Percentiles rank a stretch among this genome's conserved stretches.
phyloP scores from a whole-genome alignment of 352 stramenopile genomes.

The Globisporangium middletonii region DNA sequence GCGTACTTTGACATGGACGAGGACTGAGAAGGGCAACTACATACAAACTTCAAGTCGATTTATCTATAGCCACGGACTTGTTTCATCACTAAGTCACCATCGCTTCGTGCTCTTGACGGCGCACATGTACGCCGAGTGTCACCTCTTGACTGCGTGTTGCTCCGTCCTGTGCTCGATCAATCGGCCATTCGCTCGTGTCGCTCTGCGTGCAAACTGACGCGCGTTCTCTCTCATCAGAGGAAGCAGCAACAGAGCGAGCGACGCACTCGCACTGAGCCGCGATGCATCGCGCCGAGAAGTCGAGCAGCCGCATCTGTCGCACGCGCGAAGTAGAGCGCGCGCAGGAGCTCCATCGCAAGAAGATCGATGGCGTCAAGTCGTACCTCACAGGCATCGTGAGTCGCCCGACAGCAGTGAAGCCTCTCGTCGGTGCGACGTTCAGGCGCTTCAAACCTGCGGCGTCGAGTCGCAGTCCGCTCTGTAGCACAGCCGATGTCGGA shows the following conservation, averaged over 20 bases:
- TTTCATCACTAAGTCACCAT: no score
- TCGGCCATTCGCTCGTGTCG: no score
- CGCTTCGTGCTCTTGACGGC: no score
- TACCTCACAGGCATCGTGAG: slow-evolving; percentile 28
- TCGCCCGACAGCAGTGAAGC: slow-evolving; percentile 11
- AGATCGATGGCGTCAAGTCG: slow-evolving; percentile 63
- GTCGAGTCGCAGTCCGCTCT: neutral
- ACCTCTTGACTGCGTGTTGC: no score
- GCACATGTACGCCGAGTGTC: no score
- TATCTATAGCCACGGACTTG: no score
- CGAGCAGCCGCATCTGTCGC: slow-evolving; percentile 71
- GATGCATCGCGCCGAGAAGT: slow-evolving; percentile 75
- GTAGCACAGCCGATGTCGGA: neutral
- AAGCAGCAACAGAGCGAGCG: neutral
- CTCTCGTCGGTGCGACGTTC: neutral
- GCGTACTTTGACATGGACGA: slow-evolving; percentile 54
- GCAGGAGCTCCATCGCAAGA: slow-evolving; percentile 63
- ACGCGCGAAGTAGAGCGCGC: slow-evolving; percentile 64
- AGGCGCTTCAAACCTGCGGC: slow-evolving; percentile 5
- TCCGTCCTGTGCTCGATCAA: no score
- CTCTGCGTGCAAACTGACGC: no score
- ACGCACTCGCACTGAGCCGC: neutral
- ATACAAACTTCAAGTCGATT: neutral
- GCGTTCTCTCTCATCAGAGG: no score
- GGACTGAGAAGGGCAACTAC: neutral